These are phyloP conservation scores for Beauveria sp. DNA, from an alignment of 2,329 filamentous ascomycete species.

Conservation along the genomic window DNA sequence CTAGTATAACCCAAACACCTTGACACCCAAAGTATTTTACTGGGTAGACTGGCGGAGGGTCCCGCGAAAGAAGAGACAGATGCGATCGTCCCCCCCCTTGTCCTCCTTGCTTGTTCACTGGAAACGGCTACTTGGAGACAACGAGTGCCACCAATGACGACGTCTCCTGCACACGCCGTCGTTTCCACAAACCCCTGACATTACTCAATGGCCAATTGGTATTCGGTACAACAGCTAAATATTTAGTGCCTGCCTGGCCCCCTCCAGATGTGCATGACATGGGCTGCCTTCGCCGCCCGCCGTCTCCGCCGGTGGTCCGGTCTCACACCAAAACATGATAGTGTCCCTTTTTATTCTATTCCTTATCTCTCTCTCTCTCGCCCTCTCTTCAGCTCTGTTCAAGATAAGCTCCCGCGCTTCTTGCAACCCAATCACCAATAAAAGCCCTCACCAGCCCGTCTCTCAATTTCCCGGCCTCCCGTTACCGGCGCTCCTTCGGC, in stretches of 20 bases:
- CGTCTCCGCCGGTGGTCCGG: neutral
- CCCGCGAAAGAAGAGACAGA: neutral
- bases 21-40: no score
- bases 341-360: neutral
- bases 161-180: neutral
- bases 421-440: neutral
- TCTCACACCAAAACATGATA: neutral
- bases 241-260: neutral
- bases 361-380: neutral
- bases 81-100: neutral
- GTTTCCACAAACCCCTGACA: neutral
- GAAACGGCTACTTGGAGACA: no score
- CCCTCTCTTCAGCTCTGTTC: no score
- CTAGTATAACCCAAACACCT: no score
- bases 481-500: slow-evolving; percentile 1
- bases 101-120: neutral
- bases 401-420: neutral
- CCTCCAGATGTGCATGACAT: neutral
- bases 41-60: neutral
- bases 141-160: neutral
- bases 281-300: neutral
- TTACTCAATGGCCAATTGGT: neutral
- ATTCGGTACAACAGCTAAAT: neutral
- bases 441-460: neutral
- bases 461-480: neutral